Evolutionary conservation across 345 rosid genomes (phyloP), one percentile per base, ranked within the genome.

Genomic region (Lenwebbia sp.): DNA sequence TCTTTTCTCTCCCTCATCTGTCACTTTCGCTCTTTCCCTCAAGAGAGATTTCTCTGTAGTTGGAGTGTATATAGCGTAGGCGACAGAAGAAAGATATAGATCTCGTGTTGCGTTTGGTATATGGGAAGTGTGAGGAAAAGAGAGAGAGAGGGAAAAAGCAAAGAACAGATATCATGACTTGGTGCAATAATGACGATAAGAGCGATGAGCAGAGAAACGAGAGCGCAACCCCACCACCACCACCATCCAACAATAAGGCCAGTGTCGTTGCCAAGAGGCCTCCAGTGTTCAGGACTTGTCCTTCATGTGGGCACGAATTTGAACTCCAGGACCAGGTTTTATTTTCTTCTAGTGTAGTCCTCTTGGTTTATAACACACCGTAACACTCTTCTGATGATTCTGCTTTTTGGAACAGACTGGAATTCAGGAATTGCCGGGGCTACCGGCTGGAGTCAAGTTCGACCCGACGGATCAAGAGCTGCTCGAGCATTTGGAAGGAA

Each of bases 381-480:
- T 23, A 11, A 19, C 13, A 22, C n/a, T 22, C 40, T 21, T 23
- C 37, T 22, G 33, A 26, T 41, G 14, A 12, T 86, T 60, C 41
- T 49, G 51, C 11, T 3, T 22, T 26, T 51, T 25, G 47, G 65
- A 74, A 54, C 86, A 95, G 96, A 94, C 92, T 5, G 94, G 96
- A 86, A 94, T 97, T 85, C 94, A 94, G 88, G 96, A 97, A 86
- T 91, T 97, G 91, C 99, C 98, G 5, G 99, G 99, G 85, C 86
- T 97, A 62, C 99, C 99, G 15, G 98, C 99, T 1, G 99, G 99
- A 76, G 99, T 97, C 89, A 97, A 95, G 93, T 97, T 97, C 52
- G 99, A 97, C 90, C 99, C 99, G 40, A 96, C 98, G 5, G 99
- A 97, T 92, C 99, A 96, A 88, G 99, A 97, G 91, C 92, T 97